Percentiles rank a stretch among this genome's conserved stretches.
Conservation (phyloP, 805 yeast species). For the Sungouiella thailandica region DNA sequence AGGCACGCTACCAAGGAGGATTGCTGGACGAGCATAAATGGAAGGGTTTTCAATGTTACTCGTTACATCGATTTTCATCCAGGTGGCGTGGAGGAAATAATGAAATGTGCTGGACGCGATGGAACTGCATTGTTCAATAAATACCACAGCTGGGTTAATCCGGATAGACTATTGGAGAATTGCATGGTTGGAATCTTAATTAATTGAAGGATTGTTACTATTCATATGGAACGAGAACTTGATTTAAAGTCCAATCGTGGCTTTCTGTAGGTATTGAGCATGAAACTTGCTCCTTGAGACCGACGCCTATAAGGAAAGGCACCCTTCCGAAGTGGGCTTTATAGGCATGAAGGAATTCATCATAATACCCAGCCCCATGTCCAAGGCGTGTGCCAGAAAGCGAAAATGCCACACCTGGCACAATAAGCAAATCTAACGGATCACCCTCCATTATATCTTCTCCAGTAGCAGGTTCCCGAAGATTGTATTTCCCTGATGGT, state of each 20-base stretch:
- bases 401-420: constrained; percentile 86
- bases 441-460: constrained; percentile 23
- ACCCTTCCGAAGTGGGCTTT: constrained; percentile 12
- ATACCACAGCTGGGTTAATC: constrained; percentile 74
- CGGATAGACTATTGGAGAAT: constrained; percentile 70
- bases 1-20: constrained; percentile 59
- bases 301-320: constrained; percentile 57
- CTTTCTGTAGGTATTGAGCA: constrained; percentile 48
- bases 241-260: constrained; percentile 62
- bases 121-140: constrained; percentile 72
- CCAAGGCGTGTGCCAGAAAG: constrained; percentile 57
- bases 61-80: constrained; percentile 85
- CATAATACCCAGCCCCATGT: constrained; percentile 93
- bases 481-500: constrained; percentile 65
- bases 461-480: constrained; percentile 59
- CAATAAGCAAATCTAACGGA: constrained; percentile 60
- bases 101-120: constrained; percentile 79
- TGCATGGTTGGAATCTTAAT: constrained; percentile 63
- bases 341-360: constrained; percentile 43
- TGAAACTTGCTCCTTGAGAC: constrained; percentile 60
- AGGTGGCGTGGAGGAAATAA: constrained; percentile 78
- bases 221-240: constrained; percentile 38
- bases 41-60: constrained; percentile 83
- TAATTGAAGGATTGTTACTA: background rate
- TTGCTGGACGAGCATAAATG: constrained; percentile 80